These are phyloP conservation scores for Aspergillus leporis DNA, from an alignment of 495 filamentous ascomycete species.

Conservation along the genomic window DNA sequence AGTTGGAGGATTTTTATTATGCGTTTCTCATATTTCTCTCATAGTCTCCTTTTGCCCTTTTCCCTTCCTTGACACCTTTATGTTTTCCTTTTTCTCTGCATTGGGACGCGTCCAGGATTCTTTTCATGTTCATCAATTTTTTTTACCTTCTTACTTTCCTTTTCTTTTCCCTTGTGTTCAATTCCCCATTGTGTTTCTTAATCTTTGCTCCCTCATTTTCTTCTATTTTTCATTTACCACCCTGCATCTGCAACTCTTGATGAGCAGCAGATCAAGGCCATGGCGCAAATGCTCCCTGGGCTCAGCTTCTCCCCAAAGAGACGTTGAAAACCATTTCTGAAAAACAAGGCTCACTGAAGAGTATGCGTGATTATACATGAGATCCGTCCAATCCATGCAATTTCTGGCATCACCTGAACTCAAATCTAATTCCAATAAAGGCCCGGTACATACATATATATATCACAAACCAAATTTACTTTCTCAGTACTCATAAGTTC, in stretches of 20 bases:
- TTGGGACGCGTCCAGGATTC: constrained; percentile 33
- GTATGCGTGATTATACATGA: background rate
- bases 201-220: constrained; percentile 8
- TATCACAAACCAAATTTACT: background rate
- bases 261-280: background rate
- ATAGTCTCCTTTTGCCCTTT: constrained; percentile 18
- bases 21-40: constrained; percentile 19
- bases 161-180: constrained; percentile 24
- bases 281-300: background rate
- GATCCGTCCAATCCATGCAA: background rate
- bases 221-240: constrained; percentile 3
- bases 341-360: background rate
- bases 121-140: constrained; percentile 22
- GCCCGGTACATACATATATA: background rate
- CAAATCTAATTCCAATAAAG: background rate
- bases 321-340: background rate
- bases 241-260: background rate
- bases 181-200: constrained; percentile 25
- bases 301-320: background rate
- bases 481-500: constrained; percentile 22
- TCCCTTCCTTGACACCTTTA: constrained; percentile 23
- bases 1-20: constrained; percentile 5
- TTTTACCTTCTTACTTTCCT: constrained; percentile 24
- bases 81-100: constrained; percentile 24
- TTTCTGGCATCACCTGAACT: background rate